Evolutionary conservation across 2,329 filamentous ascomycete genomes (phyloP).

Genomic region (Diaporthe vaccinii): DNA sequence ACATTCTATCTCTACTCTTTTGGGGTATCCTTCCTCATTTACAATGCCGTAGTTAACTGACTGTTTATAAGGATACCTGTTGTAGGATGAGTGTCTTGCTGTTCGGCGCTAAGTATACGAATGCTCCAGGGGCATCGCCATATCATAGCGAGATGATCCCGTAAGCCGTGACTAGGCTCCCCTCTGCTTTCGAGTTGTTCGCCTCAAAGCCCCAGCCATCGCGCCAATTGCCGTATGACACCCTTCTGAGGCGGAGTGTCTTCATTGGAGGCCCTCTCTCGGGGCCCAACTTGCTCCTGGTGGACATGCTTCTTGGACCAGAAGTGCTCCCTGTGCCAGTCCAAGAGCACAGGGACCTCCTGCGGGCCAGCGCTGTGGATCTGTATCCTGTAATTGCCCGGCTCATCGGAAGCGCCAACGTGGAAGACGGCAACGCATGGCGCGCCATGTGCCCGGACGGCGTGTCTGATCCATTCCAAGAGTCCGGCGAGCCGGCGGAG

Average conservation of each 20-base stretch:
- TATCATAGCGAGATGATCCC: neutral
- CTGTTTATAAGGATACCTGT: neutral
- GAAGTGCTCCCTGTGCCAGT: constrained; percentile 2
- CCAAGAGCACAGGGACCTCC: neutral
- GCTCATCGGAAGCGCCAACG: neutral
- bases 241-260: neutral
- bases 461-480: neutral
- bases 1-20: neutral
- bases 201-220: neutral
- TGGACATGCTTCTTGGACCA: neutral
- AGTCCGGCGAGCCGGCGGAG: neutral
- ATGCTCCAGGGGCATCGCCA: neutral
- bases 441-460: neutral
- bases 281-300: too few relatives aligned
- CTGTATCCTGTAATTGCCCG: neutral
- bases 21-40: neutral
- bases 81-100: too few relatives aligned
- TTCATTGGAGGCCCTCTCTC: neutral
- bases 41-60: too few relatives aligned
- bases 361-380: neutral
- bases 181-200: neutral
- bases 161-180: neutral
- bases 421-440: neutral
- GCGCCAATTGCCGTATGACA: neutral
- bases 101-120: neutral